Evolutionary conservation across 140 eudicot species (phyloP).

Genomic region (Anethum foeniculum): DNA sequence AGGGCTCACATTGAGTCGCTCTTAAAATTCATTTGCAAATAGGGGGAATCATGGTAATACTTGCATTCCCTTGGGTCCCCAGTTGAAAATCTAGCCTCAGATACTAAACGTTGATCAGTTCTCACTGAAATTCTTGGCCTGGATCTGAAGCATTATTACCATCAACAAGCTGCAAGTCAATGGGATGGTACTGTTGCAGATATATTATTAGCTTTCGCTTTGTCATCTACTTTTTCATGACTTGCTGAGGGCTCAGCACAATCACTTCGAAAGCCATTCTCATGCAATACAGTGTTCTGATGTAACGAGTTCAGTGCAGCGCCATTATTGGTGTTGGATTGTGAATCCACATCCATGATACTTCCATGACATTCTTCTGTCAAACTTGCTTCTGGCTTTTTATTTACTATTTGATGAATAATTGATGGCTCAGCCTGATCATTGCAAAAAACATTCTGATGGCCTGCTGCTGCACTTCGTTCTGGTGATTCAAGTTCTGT

Average conservation of each 20-base stretch:
- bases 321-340: not conserved
- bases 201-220: not conserved
- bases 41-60: not conserved
- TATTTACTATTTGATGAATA: not conserved
- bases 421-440: not conserved
- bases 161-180: not conserved
- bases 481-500: constrained; percentile 1
- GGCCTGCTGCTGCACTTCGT: not conserved
- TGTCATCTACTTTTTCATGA: not conserved
- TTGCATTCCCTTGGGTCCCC: not conserved
- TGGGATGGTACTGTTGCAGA: not conserved
- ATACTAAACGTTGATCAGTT: not conserved
- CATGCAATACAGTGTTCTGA: not conserved
- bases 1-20: not conserved
- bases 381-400: not conserved
- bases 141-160: not conserved
- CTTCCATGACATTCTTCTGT: not conserved
- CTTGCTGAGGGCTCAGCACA: not conserved
- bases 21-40: not conserved
- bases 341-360: not conserved
- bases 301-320: not conserved
- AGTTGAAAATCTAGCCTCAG: not conserved
- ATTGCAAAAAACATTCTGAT: constrained; percentile 5
- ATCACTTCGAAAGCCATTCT: not conserved
- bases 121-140: not conserved